Evolutionary conservation across 208 protist genomes (phyloP).

Genomic region (Trypanosoma theileri): DNA sequence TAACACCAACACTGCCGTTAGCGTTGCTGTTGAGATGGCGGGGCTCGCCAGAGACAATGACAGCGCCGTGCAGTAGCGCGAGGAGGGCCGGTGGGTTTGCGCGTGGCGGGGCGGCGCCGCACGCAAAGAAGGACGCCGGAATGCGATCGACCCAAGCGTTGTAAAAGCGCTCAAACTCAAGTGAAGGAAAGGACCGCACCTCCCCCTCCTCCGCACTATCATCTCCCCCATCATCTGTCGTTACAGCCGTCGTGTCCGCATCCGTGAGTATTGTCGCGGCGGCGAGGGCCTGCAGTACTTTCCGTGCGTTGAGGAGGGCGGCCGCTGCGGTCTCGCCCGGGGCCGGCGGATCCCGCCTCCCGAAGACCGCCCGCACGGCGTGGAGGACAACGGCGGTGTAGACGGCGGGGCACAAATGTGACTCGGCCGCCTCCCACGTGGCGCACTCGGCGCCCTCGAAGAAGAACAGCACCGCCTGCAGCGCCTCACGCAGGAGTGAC

Average conservation of each 20-base stretch:
- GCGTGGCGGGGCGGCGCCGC: conserved; percentile 22
- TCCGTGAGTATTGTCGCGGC: conserved; percentile 32
- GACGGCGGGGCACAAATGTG: conserved; percentile 49
- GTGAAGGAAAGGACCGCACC: conserved; percentile 9
- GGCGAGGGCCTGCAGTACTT: conserved; percentile 46
- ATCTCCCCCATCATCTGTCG: background rate
- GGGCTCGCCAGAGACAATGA: conserved; percentile 24
- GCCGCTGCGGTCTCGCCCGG: background rate
- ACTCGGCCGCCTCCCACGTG: conserved; percentile 34
- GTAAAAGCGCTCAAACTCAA: conserved; percentile 45
- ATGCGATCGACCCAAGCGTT: conserved; percentile 34
- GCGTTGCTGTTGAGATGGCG: too few relatives aligned
- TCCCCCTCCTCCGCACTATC: background rate
- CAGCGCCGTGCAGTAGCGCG: conserved; percentile 36
- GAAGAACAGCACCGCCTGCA: conserved; percentile 40
- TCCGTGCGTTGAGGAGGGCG: conserved; percentile 25
- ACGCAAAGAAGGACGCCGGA: conserved; percentile 36
- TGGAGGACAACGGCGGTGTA: conserved; percentile 58
- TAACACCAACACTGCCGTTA: too few relatives aligned
- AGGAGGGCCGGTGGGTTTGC: conserved; percentile 23
- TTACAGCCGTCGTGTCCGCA: background rate
- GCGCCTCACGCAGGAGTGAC: conserved; percentile 35
- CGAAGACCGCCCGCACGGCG: conserved; percentile 49
- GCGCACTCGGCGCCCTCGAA: conserved; percentile 32
- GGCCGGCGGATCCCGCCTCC: background rate